Conservation (phyloP, 2,329 filamentous ascomycete species). For the Trichoderma citrinoviride region DNA sequence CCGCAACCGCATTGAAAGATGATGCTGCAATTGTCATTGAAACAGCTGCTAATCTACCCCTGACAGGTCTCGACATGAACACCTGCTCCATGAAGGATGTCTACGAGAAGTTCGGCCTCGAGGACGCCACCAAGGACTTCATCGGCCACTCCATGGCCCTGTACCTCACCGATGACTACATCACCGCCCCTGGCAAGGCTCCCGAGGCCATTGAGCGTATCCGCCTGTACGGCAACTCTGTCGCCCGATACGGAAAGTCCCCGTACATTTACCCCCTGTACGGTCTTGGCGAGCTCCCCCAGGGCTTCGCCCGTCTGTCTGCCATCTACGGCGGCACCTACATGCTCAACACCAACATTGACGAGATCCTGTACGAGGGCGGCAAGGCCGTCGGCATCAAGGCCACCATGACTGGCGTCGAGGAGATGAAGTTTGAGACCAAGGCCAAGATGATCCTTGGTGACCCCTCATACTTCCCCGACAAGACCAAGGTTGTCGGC, state of each 20-base stretch:
- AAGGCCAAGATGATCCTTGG: conserved; percentile 95
- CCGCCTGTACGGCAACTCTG: conserved; percentile 93
- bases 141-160: conserved; percentile 98
- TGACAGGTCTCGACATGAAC: conserved; percentile 72
- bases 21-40: too few species aligned
- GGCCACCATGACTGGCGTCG: conserved; percentile 89
- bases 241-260: conserved; percentile 95
- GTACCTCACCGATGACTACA: conserved; percentile 87
- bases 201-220: conserved; percentile 89
- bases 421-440: conserved; percentile 92
- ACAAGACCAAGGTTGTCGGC: conserved; percentile 81
- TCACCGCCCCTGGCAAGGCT: conserved; percentile 68
- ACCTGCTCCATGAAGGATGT: conserved; percentile 94
- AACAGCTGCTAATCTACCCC: not conserved
- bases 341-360: conserved; percentile 95
- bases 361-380: conserved; percentile 82
- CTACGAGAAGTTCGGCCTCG: conserved; percentile 95
- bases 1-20: not conserved
- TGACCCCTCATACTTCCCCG: conserved; percentile 94
- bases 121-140: conserved; percentile 86
- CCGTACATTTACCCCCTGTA: conserved; percentile 99
- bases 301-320: conserved; percentile 94
- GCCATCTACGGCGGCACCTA: conserved; percentile 99
- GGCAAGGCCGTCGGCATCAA: conserved; percentile 93
- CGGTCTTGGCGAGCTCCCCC: conserved; percentile 92